These are phyloP conservation scores for Calocybe gangraenosa DNA, from an alignment of 768 basidiomycete species.

Conservation along the genomic window DNA sequence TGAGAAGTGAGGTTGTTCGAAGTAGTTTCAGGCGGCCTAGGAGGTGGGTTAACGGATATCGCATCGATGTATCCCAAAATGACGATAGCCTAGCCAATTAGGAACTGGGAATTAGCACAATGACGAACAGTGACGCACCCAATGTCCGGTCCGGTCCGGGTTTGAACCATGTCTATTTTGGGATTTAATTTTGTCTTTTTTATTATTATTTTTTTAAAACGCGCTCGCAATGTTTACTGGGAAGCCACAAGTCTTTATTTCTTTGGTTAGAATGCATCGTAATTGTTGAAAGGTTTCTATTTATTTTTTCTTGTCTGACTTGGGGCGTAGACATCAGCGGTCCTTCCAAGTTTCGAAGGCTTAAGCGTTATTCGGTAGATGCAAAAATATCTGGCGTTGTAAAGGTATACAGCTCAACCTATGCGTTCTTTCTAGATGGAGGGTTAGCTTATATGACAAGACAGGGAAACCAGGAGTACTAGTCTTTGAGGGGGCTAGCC, in stretches of 20 bases:
- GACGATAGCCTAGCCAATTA: neutral
- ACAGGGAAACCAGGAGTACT: slow-evolving; percentile 40
- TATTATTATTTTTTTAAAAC: too few species aligned
- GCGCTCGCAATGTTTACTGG: too few species aligned
- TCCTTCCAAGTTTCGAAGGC: slow-evolving; percentile 35
- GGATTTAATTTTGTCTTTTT: too few species aligned
- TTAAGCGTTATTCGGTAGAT: slow-evolving; percentile 33
- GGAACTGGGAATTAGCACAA: neutral
- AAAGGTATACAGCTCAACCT: slow-evolving; percentile 23
- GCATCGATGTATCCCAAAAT: neutral
- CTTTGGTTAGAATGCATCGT: slow-evolving; percentile 43
- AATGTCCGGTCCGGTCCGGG: too few species aligned
- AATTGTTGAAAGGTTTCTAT: slow-evolving; percentile 15
- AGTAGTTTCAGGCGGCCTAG: too few species aligned
- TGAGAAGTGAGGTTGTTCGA: neutral
- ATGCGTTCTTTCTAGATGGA: neutral
- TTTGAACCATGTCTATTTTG: too few species aligned
- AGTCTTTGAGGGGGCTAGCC: slow-evolving; percentile 34
- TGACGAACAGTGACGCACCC: too few species aligned
- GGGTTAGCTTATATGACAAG: slow-evolving; percentile 14
- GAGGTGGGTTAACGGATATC: too few species aligned
- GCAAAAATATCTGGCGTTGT: slow-evolving; percentile 36
- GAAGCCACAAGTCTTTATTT: slow-evolving; percentile 24
- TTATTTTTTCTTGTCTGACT: neutral
- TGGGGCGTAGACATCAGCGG: slow-evolving; percentile 30